Percentiles rank a stretch among this genome's conserved stretches.
phyloP scores from a whole-genome alignment of 441 rosid genomes.

The Gossypium gossypioides region DNA sequence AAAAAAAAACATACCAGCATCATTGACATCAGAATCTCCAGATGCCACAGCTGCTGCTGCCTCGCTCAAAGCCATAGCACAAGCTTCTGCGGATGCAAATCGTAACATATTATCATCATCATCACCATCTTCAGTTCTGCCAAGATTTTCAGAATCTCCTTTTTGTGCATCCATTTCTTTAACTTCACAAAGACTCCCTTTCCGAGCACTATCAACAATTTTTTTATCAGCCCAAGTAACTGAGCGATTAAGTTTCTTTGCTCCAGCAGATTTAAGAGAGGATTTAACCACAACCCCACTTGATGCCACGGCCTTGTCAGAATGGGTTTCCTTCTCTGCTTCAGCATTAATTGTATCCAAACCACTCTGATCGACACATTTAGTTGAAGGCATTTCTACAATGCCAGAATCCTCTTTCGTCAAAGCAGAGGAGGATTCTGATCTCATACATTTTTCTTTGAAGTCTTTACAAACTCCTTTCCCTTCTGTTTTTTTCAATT shows the following conservation, averaged over 20 bases:
- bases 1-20: conserved; percentile 41
- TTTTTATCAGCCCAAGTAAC: conserved; percentile 70
- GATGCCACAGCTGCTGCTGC: conserved; percentile 72
- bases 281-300: conserved; percentile 41
- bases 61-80: conserved; percentile 60
- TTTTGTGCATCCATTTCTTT: conserved; percentile 27
- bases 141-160: conserved; percentile 15
- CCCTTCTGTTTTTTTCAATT: conserved; percentile 24
- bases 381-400: conserved; percentile 26
- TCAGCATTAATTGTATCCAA: conserved; percentile 12
- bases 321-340: conserved; percentile 21
- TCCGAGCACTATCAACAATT: conserved; percentile 27
- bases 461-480: conserved; percentile 20
- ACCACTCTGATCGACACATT: conserved; percentile 18
- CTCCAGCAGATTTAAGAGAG: conserved; percentile 51
- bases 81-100: conserved; percentile 68
- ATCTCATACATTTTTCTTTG: conserved; percentile 13
- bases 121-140: conserved; percentile 18
- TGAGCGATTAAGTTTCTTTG: conserved; percentile 40
- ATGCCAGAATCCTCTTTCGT: conserved; percentile 17
- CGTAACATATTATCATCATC: conserved; percentile 30
- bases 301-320: conserved; percentile 19
- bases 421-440: conserved; percentile 28
- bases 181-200: conserved; percentile 41
- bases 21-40: conserved; percentile 42